These are phyloP conservation scores for Poteriospumella lacustris DNA, from an alignment of 108 stramenopile species.

Conservation along the genomic window DNA sequence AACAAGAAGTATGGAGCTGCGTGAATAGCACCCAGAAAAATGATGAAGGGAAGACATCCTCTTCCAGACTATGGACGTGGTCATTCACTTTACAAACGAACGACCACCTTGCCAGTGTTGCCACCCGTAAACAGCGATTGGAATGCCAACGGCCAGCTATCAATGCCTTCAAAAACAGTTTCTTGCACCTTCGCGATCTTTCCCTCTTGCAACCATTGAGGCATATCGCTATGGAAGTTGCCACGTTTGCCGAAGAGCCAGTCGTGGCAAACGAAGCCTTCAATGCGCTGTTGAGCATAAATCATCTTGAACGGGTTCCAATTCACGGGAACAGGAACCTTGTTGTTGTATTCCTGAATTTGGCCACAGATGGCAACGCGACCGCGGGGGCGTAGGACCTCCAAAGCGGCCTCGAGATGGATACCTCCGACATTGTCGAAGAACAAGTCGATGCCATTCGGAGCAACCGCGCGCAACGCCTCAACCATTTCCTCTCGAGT, in stretches of 20 bases:
- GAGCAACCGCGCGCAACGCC: neutral
- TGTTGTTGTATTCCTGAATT: constrained; percentile 1
- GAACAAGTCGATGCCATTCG: constrained; percentile 33
- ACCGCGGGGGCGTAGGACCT: neutral
- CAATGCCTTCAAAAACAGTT: constrained; percentile 26
- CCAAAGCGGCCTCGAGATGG: constrained; percentile 24
- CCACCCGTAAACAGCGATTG: constrained; percentile 24
- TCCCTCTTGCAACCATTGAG: constrained; percentile 14
- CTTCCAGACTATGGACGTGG: too few species aligned
- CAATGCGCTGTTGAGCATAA: constrained; percentile 17
- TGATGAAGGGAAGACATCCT: neutral
- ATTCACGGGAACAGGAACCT: neutral
- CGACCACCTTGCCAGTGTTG: constrained; percentile 32
- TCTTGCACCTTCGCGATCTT: constrained; percentile 25
- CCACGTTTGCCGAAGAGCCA: constrained; percentile 13
- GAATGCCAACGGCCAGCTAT: constrained; percentile 28
- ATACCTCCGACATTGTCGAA: constrained; percentile 36
- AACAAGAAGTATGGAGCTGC: too few species aligned
- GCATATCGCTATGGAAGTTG: constrained; percentile 10
- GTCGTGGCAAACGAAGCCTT: constrained; percentile 8
- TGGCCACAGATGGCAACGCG: constrained; percentile 31
- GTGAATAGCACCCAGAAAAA: neutral
- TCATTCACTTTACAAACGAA: neutral
- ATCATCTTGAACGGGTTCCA: neutral
- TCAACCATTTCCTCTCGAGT: neutral